Conservation (phyloP, 169 alveolate genomes). For the Fabrea salina region DNA sequence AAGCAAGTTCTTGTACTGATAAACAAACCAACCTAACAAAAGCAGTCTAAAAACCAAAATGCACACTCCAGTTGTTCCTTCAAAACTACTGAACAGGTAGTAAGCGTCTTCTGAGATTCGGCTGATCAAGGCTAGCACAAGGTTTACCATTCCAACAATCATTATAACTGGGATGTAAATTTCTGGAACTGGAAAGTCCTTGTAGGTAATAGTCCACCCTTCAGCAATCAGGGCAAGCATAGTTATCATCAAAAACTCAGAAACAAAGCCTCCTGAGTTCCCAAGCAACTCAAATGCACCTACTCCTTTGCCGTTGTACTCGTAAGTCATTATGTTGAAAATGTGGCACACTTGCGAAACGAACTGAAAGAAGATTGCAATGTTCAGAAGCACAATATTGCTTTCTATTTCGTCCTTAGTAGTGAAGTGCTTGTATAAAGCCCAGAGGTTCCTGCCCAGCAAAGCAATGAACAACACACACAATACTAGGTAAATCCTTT, state of each 20-base stretch:
- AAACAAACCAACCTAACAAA: background rate
- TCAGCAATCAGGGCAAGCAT: background rate
- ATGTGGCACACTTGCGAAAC: background rate
- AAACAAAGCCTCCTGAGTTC: background rate
- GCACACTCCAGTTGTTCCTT: constrained; percentile 7
- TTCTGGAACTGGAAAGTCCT: constrained; percentile 27
- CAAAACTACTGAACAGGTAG: constrained; percentile 1
- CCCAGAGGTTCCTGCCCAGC: background rate
- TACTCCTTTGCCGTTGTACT: constrained; percentile 6
- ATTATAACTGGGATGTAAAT: constrained; percentile 7
- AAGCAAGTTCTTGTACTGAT: background rate
- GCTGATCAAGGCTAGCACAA: background rate
- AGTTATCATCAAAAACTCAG: constrained; percentile 3
- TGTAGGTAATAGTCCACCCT: constrained; percentile 22
- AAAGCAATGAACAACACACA: background rate
- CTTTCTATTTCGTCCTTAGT: background rate
- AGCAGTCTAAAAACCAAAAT: background rate
- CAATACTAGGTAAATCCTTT: background rate
- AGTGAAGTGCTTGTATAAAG: constrained; percentile 1
- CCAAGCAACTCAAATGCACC: constrained; percentile 13
- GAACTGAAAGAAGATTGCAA: constrained; percentile 11
- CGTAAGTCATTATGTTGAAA: background rate
- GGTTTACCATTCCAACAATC: background rate
- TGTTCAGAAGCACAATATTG: background rate
- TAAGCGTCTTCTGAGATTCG: background rate